Evolutionary conservation across 306 rosid species (phyloP).

Genomic region (Erythrophleum fordii): DNA sequence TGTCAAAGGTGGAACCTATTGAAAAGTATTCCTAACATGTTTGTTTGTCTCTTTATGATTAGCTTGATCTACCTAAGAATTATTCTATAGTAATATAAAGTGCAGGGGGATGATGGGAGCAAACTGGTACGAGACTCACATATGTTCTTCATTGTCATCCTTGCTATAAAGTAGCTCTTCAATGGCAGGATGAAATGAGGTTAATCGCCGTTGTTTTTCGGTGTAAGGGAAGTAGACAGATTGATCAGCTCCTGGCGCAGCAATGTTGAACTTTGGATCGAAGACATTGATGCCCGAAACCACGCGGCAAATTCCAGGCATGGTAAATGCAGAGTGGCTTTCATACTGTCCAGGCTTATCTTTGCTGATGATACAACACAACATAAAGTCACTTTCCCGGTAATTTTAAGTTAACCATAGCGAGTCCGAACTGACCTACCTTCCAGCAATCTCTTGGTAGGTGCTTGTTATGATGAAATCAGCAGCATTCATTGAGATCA

Average conservation of each 20-base stretch:
- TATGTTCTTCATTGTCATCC: slow-evolving; percentile 51
- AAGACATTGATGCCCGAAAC: slow-evolving; percentile 85
- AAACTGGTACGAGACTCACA: slow-evolving; percentile 39
- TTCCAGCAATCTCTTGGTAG: slow-evolving; percentile 93
- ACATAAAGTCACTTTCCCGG: slow-evolving; percentile 22
- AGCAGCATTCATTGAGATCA: slow-evolving; percentile 82
- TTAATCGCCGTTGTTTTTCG: slow-evolving; percentile 44
- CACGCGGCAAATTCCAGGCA: slow-evolving; percentile 84
- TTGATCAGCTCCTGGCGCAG: slow-evolving; percentile 96
- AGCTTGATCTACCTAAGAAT: neutral
- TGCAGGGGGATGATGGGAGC: neutral
- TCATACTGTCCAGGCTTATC: slow-evolving; percentile 84
- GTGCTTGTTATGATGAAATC: slow-evolving; percentile 93
- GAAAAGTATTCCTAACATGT: neutral
- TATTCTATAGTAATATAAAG: neutral
- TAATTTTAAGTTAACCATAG: neutral
- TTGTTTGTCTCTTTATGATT: neutral
- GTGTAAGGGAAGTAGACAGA: slow-evolving; percentile 78
- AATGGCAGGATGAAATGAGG: slow-evolving; percentile 47
- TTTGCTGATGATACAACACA: slow-evolving; percentile 54
- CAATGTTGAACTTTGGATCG: slow-evolving; percentile 93
- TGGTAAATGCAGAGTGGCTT: slow-evolving; percentile 81
- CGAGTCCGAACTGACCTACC: slow-evolving; percentile 45
- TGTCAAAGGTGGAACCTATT: neutral
- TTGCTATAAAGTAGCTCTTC: slow-evolving; percentile 55